Evolutionary conservation across 2,329 filamentous ascomycete species (phyloP).

Genomic region (Aaosphaeria pasadenensis): DNA sequence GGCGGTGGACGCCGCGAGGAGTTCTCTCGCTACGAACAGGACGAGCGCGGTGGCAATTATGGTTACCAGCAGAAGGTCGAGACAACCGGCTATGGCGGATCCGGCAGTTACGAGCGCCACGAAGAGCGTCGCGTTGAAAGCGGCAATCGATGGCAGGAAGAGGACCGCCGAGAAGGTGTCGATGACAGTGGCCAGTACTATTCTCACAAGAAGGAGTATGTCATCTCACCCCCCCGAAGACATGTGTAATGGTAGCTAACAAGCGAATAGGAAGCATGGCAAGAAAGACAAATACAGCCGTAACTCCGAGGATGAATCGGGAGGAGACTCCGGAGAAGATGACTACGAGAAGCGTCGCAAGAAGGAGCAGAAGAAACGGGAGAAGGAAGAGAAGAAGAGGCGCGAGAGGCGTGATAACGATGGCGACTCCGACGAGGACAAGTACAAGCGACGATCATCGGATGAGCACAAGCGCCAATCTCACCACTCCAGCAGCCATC

Average conservation of each 20-base stretch:
- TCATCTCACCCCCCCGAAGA: neutral
- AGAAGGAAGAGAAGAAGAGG: constrained; percentile 42
- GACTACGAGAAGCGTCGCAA: constrained; percentile 29
- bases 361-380: constrained; percentile 37
- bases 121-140: constrained; percentile 54
- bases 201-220: constrained; percentile 41
- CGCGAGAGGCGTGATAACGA: constrained; percentile 39
- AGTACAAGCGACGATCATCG: constrained; percentile 17
- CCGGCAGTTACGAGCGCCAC: constrained; percentile 58
- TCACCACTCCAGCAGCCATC: constrained; percentile 11
- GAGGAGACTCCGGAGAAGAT: constrained; percentile 14
- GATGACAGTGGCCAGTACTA: constrained; percentile 39
- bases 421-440: constrained; percentile 22
- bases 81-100: constrained; percentile 44
- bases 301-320: constrained; percentile 19
- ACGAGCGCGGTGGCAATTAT: constrained; percentile 45
- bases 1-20: constrained; percentile 58
- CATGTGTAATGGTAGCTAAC: constrained; percentile 9
- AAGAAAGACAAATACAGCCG: constrained; percentile 19
- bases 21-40: constrained; percentile 60
- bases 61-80: constrained; percentile 60
- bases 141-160: constrained; percentile 38
- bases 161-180: constrained; percentile 35
- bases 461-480: constrained; percentile 16
- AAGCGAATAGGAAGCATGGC: constrained; percentile 24